A percentile compares a stretch with the other conserved stretches of the same genome.
phyloP scores from a whole-genome alignment of 2,329 filamentous ascomycete genomes.

The Paecilomyces dactylethromorphus region DNA sequence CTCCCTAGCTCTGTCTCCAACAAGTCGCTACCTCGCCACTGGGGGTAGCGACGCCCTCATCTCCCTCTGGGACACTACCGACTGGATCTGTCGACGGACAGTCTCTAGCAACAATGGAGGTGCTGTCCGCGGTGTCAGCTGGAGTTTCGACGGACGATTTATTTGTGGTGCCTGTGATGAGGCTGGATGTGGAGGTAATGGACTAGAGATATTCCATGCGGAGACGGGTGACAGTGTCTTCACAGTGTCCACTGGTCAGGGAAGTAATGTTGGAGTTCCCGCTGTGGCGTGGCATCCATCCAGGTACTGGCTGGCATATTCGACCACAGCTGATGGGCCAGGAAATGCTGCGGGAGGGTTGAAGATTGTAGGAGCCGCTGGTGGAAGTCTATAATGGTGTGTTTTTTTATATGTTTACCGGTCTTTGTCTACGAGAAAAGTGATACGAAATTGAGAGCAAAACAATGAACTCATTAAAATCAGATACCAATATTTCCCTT shows the following conservation, averaged over 20 bases:
- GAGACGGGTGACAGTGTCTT: constrained; percentile 44
- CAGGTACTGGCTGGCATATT: constrained; percentile 45
- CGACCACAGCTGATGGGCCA: constrained; percentile 35
- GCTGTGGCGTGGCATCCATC: constrained; percentile 46
- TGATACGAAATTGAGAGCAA: neutral
- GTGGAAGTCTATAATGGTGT: constrained; percentile 25
- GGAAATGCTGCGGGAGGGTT: constrained; percentile 34
- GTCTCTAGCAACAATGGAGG: constrained; percentile 39
- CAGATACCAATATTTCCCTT: neutral
- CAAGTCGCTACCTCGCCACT: constrained; percentile 42
- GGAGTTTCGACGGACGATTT: constrained; percentile 46
- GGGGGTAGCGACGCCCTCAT: constrained; percentile 45
- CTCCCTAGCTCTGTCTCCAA: constrained; percentile 40
- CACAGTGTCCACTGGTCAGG: constrained; percentile 34
- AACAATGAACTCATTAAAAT: neutral
- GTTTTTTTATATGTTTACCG: neutral
- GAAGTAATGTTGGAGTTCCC: constrained; percentile 31
- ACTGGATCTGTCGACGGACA: constrained; percentile 45
- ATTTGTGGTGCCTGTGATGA: constrained; percentile 44
- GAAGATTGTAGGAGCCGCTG: constrained; percentile 43
- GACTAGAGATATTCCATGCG: constrained; percentile 45
- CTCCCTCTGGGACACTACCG: constrained; percentile 45
- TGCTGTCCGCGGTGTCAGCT: constrained; percentile 41
- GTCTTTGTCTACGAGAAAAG: neutral
- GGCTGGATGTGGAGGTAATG: constrained; percentile 33